These are phyloP conservation scores for Nothophaeocryptopus gaeumannii DNA, from an alignment of 2,329 filamentous ascomycete genomes.

Conservation along the genomic window DNA sequence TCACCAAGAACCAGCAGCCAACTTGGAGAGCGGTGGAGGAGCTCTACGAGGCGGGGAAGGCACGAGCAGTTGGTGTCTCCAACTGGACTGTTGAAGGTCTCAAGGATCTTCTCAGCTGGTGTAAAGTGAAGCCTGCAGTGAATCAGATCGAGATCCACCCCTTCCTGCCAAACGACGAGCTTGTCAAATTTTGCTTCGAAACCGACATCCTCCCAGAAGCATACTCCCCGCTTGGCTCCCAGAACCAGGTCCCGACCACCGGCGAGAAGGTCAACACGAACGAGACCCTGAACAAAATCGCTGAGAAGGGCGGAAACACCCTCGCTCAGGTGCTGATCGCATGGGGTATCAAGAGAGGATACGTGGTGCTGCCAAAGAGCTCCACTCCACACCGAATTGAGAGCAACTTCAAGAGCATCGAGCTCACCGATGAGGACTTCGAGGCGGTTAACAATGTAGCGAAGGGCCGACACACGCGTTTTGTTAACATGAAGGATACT, in stretches of 20 bases:
- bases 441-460: slow-evolving; percentile 62
- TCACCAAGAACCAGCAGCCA: slow-evolving; percentile 64
- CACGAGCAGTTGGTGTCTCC: slow-evolving; percentile 53
- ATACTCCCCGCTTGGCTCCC: slow-evolving; percentile 61
- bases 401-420: slow-evolving; percentile 65
- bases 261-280: slow-evolving; percentile 65
- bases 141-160: slow-evolving; percentile 54
- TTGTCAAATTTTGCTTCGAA: slow-evolving; percentile 57
- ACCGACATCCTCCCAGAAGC: slow-evolving; percentile 56
- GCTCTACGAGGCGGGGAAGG: slow-evolving; percentile 54
- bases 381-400: slow-evolving; percentile 64
- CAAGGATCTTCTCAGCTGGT: slow-evolving; percentile 43
- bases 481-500: slow-evolving; percentile 80
- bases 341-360: slow-evolving; percentile 65
- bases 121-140: slow-evolving; percentile 42
- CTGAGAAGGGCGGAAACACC: slow-evolving; percentile 56
- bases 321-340: slow-evolving; percentile 62
- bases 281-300: slow-evolving; percentile 57
- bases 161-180: slow-evolving; percentile 60
- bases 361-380: slow-evolving; percentile 68
- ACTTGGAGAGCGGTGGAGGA: slow-evolving; percentile 63
- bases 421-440: slow-evolving; percentile 55
- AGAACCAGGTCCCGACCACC: slow-evolving; percentile 66
- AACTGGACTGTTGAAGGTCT: slow-evolving; percentile 50
- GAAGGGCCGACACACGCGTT: slow-evolving; percentile 64